Percentiles rank a stretch among this genome's conserved stretches.
Evolutionary conservation across 108 stramenopile genomes (phyloP).

Genomic region (Skeletonema menzelii): DNA sequence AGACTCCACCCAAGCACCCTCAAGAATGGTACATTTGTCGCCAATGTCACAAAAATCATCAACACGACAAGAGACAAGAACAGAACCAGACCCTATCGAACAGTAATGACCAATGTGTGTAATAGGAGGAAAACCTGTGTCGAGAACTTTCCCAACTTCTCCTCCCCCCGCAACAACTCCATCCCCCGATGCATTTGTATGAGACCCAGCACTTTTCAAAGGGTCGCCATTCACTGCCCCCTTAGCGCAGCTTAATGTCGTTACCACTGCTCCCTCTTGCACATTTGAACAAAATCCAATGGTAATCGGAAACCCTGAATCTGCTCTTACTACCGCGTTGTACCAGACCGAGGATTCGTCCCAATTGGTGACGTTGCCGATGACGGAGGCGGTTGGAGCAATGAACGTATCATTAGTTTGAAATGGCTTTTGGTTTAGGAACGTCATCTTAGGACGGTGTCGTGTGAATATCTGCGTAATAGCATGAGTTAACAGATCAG

Average conservation of each 20-base stretch:
- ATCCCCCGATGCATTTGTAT: constrained; percentile 30
- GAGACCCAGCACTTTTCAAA: constrained; percentile 26
- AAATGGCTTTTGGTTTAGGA: constrained; percentile 71
- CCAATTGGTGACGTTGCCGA: constrained; percentile 96
- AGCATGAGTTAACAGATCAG: background rate
- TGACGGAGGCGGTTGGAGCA: constrained; percentile 95
- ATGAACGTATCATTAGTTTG: constrained; percentile 94
- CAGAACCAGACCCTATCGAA: constrained; percentile 80
- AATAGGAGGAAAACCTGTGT: constrained; percentile 83
- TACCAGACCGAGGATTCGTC: constrained; percentile 96
- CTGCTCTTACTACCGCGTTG: constrained; percentile 94
- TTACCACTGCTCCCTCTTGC: constrained; percentile 90
- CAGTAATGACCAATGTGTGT: constrained; percentile 86
- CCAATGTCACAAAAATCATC: constrained; percentile 86
- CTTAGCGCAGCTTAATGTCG: constrained; percentile 63
- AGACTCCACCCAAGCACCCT: constrained; percentile 88
- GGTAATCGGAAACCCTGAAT: constrained; percentile 76
- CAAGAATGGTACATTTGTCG: constrained; percentile 86
- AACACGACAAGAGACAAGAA: constrained; percentile 79
- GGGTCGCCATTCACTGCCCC: constrained; percentile 45
- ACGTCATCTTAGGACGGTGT: constrained; percentile 85
- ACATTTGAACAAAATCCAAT: constrained; percentile 86
- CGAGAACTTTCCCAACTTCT: constrained; percentile 43
- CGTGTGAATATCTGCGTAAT: constrained; percentile 74
- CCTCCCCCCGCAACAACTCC: constrained; percentile 41